phyloP scores from a whole-genome alignment of 352 stramenopile genomes.

The Phytophthora sp. region DNA sequence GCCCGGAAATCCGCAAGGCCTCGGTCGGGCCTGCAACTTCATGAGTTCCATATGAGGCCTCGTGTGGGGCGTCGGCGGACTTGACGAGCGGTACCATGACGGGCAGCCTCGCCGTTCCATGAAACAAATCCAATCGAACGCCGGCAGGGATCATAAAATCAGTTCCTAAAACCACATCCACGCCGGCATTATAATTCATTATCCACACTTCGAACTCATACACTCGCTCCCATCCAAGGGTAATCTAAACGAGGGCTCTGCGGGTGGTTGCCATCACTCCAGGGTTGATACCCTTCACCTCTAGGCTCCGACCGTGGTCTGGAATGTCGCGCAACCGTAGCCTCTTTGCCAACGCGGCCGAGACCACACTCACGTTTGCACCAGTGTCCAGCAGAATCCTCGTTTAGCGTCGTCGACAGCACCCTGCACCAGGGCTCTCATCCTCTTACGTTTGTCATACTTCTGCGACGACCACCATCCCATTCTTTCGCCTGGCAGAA shows the following conservation, averaged over 20 bases:
- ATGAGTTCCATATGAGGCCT: not conserved
- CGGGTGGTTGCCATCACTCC: not conserved
- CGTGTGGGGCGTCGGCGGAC: not conserved
- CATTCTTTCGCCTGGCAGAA: not conserved
- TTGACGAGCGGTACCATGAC: not conserved
- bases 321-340: no score
- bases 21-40: not conserved
- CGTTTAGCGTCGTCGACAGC: not conserved
- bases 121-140: not conserved
- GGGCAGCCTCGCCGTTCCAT: not conserved
- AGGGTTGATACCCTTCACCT: not conserved
- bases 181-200: not conserved
- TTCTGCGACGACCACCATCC: not conserved
- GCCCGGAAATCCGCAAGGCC: not conserved
- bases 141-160: not conserved
- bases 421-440: not conserved
- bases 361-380: no score
- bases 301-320: no score
- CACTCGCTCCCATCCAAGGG: not conserved
- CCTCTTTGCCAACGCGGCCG: no score
- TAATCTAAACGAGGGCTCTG: not conserved
- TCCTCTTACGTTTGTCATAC: not conserved
- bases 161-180: not conserved
- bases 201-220: not conserved
- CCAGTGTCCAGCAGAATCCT: not conserved